phyloP scores from a whole-genome alignment of 2,329 filamentous ascomycete genomes.

The Sarocladium oryzae region DNA sequence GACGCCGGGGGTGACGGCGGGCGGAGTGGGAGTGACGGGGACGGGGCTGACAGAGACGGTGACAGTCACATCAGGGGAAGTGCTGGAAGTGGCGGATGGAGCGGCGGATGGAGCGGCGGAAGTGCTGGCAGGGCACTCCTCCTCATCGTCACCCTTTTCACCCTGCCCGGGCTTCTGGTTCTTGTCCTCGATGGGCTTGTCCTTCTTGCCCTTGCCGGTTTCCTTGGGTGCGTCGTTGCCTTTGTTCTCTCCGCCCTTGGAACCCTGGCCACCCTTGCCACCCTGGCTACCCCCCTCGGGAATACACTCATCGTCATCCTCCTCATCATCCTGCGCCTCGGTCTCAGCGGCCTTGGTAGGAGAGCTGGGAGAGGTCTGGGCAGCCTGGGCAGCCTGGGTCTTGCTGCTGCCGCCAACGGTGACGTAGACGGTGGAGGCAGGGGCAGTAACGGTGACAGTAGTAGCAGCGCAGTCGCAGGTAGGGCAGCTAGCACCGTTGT shows the following conservation, averaged over 20 bases:
- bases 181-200: neutral
- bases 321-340: constrained; percentile 10
- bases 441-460: constrained; percentile 23
- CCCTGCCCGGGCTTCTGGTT: constrained; percentile 10
- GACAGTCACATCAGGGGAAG: constrained; percentile 14
- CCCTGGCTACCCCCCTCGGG: constrained; percentile 14
- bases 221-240: too few relatives aligned
- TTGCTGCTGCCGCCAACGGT: constrained; percentile 21
- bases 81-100: neutral
- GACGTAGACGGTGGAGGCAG: constrained; percentile 30
- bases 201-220: too few relatives aligned
- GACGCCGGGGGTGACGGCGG: constrained; percentile 24
- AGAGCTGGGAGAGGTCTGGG: too few relatives aligned
- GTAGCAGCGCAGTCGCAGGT: constrained; percentile 13
- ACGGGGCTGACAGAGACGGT: constrained; percentile 15
- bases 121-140: constrained; percentile 7
- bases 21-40: constrained; percentile 19
- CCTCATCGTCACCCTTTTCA: constrained; percentile 15
- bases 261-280: constrained; percentile 9
- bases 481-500: constrained; percentile 11
- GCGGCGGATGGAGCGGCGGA: neutral
- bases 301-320: constrained; percentile 12
- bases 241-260: constrained; percentile 13
- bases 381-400: constrained; percentile 10
- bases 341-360: constrained; percentile 10